phyloP scores from a whole-genome alignment of 805 yeast genomes.

The Nakazawaea peltata region DNA sequence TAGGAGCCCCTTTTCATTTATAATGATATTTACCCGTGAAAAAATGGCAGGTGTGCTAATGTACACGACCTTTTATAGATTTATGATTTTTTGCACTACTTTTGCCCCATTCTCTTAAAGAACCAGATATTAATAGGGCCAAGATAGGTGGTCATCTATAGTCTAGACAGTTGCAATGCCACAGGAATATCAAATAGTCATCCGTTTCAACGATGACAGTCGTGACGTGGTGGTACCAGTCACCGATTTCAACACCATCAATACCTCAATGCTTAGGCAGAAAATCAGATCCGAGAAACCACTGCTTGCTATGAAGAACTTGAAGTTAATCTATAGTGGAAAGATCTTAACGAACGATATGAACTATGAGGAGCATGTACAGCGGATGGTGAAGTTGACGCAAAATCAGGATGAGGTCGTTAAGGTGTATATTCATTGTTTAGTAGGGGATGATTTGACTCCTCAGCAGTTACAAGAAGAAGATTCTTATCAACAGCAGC shows the following conservation, averaged over 20 bases:
- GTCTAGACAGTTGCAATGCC: too few species aligned
- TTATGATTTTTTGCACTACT: too few species aligned
- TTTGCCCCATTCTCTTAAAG: too few species aligned
- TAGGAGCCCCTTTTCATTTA: too few species aligned
- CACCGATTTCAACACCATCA: slow-evolving; percentile 22
- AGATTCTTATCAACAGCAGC: slow-evolving; percentile 42
- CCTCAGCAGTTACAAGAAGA: slow-evolving; percentile 52
- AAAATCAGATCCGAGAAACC: slow-evolving; percentile 29
- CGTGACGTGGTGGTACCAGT: slow-evolving; percentile 33
- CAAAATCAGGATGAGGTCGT: slow-evolving; percentile 16
- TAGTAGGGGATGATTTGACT: slow-evolving; percentile 59
- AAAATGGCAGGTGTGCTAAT: too few species aligned
- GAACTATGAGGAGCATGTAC: slow-evolving; percentile 43
- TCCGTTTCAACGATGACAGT: slow-evolving; percentile 39
- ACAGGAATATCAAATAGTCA: slow-evolving; percentile 16
- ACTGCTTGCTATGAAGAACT: slow-evolving; percentile 27
- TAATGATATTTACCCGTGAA: too few species aligned
- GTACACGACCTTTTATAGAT: too few species aligned
- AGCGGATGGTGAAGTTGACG: slow-evolving; percentile 21
- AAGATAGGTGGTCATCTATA: too few species aligned
- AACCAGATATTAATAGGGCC: too few species aligned
- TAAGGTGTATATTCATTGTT: slow-evolving; percentile 66
- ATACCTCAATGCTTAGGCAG: slow-evolving; percentile 31
- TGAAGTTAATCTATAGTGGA: slow-evolving; percentile 65
- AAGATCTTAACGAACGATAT: slow-evolving; percentile 51